These are phyloP conservation scores for Colletotrichum tropicicola DNA, from an alignment of 2,329 filamentous ascomycete species.

Conservation along the genomic window DNA sequence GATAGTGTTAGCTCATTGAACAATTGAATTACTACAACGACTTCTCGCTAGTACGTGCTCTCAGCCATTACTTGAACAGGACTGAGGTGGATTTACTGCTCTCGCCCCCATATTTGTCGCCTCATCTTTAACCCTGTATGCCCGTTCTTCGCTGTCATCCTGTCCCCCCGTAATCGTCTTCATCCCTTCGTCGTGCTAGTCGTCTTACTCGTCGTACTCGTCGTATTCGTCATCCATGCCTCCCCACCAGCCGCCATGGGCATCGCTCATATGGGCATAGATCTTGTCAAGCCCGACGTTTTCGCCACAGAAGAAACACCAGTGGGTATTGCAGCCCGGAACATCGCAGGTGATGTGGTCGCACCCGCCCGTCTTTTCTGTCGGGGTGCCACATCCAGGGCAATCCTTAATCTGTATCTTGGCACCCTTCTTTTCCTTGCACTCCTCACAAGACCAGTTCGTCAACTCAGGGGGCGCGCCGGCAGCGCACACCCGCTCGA, in stretches of 20 bases:
- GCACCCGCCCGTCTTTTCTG: conserved; percentile 47
- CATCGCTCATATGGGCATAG: conserved; percentile 46
- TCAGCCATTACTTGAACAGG: no score
- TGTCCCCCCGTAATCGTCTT: background rate
- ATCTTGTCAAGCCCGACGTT: conserved; percentile 37
- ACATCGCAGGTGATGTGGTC: conserved; percentile 48
- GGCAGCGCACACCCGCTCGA: conserved; percentile 53
- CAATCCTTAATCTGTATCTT: conserved; percentile 39
- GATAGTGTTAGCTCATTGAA: no score
- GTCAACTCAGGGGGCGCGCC: conserved; percentile 47
- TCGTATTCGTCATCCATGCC: conserved; percentile 28
- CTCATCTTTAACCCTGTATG: no score
- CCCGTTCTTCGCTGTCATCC: no score
- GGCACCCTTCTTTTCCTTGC: conserved; percentile 34
- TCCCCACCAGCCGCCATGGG: conserved; percentile 42
- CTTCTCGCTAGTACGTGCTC: no score
- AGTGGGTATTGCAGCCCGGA: conserved; percentile 43
- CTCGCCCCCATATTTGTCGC: no score
- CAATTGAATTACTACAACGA: no score
- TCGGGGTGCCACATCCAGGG: conserved; percentile 46
- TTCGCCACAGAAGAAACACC: conserved; percentile 51
- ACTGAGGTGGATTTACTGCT: no score
- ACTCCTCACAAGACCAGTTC: conserved; percentile 53
- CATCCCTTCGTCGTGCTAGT: background rate
- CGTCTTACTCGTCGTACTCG: background rate